Base-by-base conservation (phyloP, 768 basidiomycete genomes). In the Hebeloma cylindrosporum region DNA sequence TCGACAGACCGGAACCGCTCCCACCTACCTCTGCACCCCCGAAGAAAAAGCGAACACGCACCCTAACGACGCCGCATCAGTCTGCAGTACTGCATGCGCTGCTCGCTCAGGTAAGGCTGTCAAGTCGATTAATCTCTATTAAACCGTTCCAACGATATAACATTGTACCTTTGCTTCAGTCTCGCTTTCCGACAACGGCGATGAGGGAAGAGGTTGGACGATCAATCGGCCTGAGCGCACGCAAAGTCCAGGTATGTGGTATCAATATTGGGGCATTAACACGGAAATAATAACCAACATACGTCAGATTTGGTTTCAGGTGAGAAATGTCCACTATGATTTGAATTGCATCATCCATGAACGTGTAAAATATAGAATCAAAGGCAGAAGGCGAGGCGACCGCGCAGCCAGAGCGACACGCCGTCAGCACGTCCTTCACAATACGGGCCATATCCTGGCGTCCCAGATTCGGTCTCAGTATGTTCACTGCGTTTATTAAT, bases 151-250 rank as follows among this genome's bases (percentile, higher is more conserved):
- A 26, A 16, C n/a, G n/a, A n/a, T n/a, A n/a, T n/a, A n/a, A n/a
- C n/a, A n/a, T n/a, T n/a, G n/a, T n/a, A n/a, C n/a, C n/a, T n/a
- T n/a, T n/a, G n/a, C n/a, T 43, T 41, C 50, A 93, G 90, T 93
- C 91, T 39, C 85, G 88, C 27, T 93, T 93, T 65, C 90, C 90
- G 3, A 87, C 88, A 2, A 92, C 90, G 2, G 82, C 86, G 7
- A 82, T 87, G 78, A 80, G 90, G 38, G 91, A 93, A 66, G 86
- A 91, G 52, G 89, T 93, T 20, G 90, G 91, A 6, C 80, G 85
- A 17, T 75, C 85, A 26, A 93, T 93, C 53, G 90, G 89, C n/a
- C 68, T 93, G 59, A 91, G 88, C 61, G 88, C 89, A 35, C 79
- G 90, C 29, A 90, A 93, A 71, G 90, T 93, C 2, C 90, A 93